Evolutionary conservation across 192 early-diverging fungal genomes (phyloP).

Genomic region (Linnemannia schmuckeri): DNA sequence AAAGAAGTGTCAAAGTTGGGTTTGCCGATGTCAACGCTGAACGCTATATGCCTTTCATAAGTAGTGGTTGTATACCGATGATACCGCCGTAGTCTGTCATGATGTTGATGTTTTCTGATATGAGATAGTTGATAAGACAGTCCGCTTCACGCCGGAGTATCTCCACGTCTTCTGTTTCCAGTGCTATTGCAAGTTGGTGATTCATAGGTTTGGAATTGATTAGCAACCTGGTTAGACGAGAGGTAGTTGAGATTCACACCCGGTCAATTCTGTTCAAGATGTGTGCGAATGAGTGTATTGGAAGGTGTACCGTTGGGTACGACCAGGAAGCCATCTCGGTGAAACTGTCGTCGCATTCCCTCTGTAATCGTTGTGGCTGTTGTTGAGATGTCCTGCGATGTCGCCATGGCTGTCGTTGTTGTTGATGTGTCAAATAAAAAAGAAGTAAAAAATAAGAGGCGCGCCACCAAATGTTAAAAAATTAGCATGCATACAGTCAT

Average conservation of each 20-base stretch:
- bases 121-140: constrained; percentile 40
- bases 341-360: constrained; percentile 21
- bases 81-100: constrained; percentile 44
- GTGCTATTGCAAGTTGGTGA: neutral
- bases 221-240: neutral
- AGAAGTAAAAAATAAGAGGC: neutral
- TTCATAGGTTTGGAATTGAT: neutral
- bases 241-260: neutral
- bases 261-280: no score
- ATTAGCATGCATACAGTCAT: no score
- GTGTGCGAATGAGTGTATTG: neutral
- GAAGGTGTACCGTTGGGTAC: constrained; percentile 7
- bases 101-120: constrained; percentile 38
- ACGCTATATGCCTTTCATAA: neutral
- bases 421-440: neutral
- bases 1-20: neutral
- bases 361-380: neutral
- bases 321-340: constrained; percentile 45
- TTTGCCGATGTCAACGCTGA: neutral
- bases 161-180: constrained; percentile 9
- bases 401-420: neutral
- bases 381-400: neutral
- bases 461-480: constrained; percentile 13
- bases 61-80: constrained; percentile 22
- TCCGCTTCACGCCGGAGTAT: constrained; percentile 40